Evolutionary conservation across 768 basidiomycete species (phyloP), one percentile per base, ranked within the genome.

Genomic region (Lactarius sanguifluus): DNA sequence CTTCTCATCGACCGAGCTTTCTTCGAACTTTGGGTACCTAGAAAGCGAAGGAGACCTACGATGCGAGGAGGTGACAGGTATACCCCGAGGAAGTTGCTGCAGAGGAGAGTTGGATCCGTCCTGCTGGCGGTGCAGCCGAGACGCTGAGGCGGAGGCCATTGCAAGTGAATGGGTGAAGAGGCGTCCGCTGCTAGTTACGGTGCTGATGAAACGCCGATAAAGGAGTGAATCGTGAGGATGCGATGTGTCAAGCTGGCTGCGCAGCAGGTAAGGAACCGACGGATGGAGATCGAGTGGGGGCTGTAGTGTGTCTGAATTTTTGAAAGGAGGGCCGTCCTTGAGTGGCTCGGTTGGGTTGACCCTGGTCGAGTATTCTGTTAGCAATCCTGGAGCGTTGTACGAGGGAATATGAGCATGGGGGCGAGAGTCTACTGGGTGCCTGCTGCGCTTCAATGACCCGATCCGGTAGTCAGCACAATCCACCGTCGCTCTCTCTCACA

Each of bases 11-110:
- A 64, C 41, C 0, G 57, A 38, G 43, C 52, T 47, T 9, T 67
- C 66, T 60, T 67, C 66, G n/a, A 59, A 59, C 30, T 34, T 63
- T 23, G 55, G 64, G 25, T 56, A 60, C 15, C 59, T 59, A 10
- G 67, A 66, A 23, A n/a, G 45, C 15, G 67, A 61, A 18, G 38
- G 59, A 8, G 64, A 68, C 34, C 67, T 54, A 18, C 59, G 41
- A 16, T 61, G 59, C 16, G 20, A 60, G 16, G 66, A 36, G 16
- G 47, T 28, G 66, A 43, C 38, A 59, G 66, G 66, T 59, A 30
- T 64, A 59, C 57, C 57, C 58, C 62, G 57, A 40, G 66, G 62
- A 50, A 64, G 52, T 15, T 43, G 41, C 13, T 67, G 43, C 12
- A 32, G 32, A 5, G 59, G 43, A 25, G 66, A 59, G 30, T 25